These are phyloP conservation scores for Pyrenochaeta sp. DNA, from an alignment of 2,329 filamentous ascomycete species.

Conservation along the genomic window DNA sequence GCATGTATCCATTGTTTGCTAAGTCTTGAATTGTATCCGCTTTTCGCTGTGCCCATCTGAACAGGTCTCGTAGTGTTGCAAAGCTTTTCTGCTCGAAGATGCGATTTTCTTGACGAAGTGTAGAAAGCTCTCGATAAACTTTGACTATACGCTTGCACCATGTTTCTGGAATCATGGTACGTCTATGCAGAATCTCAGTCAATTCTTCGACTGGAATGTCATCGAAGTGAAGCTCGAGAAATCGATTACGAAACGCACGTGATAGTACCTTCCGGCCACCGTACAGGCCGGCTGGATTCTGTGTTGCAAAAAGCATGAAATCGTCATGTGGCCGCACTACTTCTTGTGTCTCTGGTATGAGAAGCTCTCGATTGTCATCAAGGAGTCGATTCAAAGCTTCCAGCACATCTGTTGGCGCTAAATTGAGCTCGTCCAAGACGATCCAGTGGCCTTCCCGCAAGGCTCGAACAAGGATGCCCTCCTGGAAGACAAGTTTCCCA, in stretches of 20 bases:
- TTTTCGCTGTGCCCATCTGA: constrained; percentile 88
- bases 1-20: constrained; percentile 93
- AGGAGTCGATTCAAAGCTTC: constrained; percentile 95
- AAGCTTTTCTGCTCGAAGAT: constrained; percentile 98
- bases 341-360: constrained; percentile 97
- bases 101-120: constrained; percentile 86
- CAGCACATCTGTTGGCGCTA: constrained; percentile 95
- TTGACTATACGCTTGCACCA: constrained; percentile 91
- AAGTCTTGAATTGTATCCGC: constrained; percentile 89
- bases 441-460: constrained; percentile 96
- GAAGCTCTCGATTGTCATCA: constrained; percentile 93
- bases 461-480: constrained; percentile 91
- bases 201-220: constrained; percentile 97
- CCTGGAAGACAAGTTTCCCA: constrained; percentile 88
- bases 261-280: constrained; percentile 94
- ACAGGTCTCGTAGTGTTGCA: constrained; percentile 93
- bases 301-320: constrained; percentile 98
- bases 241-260: constrained; percentile 93
- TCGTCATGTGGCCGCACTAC: constrained; percentile 89
- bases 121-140: constrained; percentile 91
- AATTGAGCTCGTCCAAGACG: constrained; percentile 94
- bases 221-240: constrained; percentile 96
- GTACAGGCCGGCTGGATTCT: constrained; percentile 95
- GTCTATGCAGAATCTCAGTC: constrained; percentile 86
- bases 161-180: constrained; percentile 88